Conservation (phyloP, 2,329 filamentous ascomycete species). For the Cladophialophora immunda region DNA sequence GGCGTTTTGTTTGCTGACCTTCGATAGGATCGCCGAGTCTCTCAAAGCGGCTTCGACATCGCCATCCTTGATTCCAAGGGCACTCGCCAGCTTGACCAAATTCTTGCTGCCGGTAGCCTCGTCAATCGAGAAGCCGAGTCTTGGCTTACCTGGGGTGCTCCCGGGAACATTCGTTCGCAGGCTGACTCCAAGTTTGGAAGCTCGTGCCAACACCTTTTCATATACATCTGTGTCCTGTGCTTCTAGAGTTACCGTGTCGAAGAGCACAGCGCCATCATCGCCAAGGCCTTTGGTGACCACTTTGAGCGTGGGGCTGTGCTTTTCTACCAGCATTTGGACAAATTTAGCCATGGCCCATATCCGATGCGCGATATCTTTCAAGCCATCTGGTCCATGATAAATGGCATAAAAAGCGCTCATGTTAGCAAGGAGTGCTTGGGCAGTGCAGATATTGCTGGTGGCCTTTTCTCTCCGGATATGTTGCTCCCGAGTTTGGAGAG, state of each 20-base stretch:
- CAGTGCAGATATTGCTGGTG: conserved; percentile 96
- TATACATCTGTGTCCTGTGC: conserved; percentile 56
- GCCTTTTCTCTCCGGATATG: conserved; percentile 97
- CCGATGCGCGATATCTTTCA: conserved; percentile 83
- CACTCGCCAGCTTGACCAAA: conserved; percentile 44
- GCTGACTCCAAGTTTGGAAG: conserved; percentile 52
- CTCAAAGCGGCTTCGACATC: conserved; percentile 26
- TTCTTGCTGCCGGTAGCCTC: conserved; percentile 63
- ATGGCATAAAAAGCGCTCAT: conserved; percentile 96
- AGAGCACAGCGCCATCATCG: conserved; percentile 68
- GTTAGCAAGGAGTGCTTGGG: conserved; percentile 91
- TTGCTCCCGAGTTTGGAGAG: conserved; percentile 92
- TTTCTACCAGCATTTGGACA: conserved; percentile 70
- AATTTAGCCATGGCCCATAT: conserved; percentile 75
- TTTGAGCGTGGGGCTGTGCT: conserved; percentile 65
- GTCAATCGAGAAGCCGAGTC: conserved; percentile 79
- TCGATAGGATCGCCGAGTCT: conserved; percentile 48
- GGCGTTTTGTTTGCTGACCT: conserved; percentile 47
- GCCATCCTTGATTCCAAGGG: conserved; percentile 45
- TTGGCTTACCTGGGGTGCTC: conserved; percentile 54
- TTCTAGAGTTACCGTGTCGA: conserved; percentile 79
- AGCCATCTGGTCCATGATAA: conserved; percentile 86
- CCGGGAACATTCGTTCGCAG: conserved; percentile 64
- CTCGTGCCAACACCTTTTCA: conserved; percentile 60
- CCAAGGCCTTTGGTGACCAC: conserved; percentile 67